A percentile compares a stretch with the other conserved stretches of the same genome.
phyloP scores from a whole-genome alignment of 2,329 filamentous ascomycete genomes.

The Trichoderma sp. region DNA sequence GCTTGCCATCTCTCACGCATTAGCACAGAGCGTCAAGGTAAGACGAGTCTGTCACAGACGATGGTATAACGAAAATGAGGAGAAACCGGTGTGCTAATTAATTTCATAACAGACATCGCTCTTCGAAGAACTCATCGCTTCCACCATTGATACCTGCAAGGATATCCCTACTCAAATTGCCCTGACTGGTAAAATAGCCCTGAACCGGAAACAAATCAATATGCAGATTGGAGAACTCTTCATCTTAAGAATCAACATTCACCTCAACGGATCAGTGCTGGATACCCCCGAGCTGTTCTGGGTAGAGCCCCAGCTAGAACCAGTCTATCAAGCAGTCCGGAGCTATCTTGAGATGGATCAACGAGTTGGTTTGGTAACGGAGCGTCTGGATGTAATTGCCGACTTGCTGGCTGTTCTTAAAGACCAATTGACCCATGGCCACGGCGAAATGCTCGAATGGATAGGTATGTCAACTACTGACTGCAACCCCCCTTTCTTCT shows the following conservation, averaged over 20 bases:
- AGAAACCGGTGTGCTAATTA: background rate
- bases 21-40: slow-evolving; percentile 93
- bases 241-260: slow-evolving; percentile 96
- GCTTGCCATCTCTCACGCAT: slow-evolving; percentile 90
- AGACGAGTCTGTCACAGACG: slow-evolving; percentile 6
- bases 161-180: slow-evolving; percentile 93
- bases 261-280: slow-evolving; percentile 93
- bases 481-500: background rate
- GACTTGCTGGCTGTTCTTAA: slow-evolving; percentile 91
- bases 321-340: slow-evolving; percentile 91
- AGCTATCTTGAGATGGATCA: slow-evolving; percentile 99
- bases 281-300: slow-evolving; percentile 98
- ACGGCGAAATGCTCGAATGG: slow-evolving; percentile 87
- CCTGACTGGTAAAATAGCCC: slow-evolving; percentile 84
- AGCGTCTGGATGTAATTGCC: slow-evolving; percentile 83
- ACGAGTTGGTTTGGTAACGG: slow-evolving; percentile 83
- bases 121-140: slow-evolving; percentile 92
- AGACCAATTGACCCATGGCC: slow-evolving; percentile 90
- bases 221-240: slow-evolving; percentile 99
- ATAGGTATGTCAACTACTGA: slow-evolving; percentile 62
- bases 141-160: slow-evolving; percentile 90
- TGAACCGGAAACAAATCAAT: slow-evolving; percentile 89
- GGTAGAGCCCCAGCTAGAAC: slow-evolving; percentile 95
- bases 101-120: slow-evolving; percentile 70
- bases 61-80: background rate